Evolutionary conservation across 495 filamentous ascomycete species (phyloP).

Genomic region (Xeromyces bisporus): DNA sequence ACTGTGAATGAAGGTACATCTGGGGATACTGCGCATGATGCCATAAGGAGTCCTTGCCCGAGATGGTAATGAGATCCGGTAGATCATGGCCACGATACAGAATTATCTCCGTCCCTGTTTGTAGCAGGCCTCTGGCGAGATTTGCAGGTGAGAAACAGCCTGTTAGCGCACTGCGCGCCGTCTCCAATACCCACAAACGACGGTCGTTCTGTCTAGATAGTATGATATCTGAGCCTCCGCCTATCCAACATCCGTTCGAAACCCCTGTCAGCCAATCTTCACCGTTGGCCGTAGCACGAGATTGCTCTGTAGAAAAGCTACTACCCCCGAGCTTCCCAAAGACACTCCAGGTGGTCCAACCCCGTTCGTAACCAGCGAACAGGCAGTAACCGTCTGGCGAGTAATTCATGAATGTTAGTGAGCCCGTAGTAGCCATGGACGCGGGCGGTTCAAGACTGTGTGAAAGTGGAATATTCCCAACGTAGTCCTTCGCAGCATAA

Average conservation of each 20-base stretch:
- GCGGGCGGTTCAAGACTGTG: constrained; percentile 54
- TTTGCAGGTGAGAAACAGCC: constrained; percentile 85
- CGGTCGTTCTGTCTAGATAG: constrained; percentile 51
- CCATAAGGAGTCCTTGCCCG: constrained; percentile 85
- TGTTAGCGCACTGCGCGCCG: constrained; percentile 77
- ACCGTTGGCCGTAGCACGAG: constrained; percentile 42
- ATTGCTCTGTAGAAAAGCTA: constrained; percentile 56
- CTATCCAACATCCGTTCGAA: constrained; percentile 64
- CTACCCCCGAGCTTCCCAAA: constrained; percentile 77
- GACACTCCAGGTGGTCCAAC: constrained; percentile 94
- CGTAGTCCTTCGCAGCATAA: constrained; percentile 84
- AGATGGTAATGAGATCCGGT: constrained; percentile 75
- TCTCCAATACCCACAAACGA: constrained; percentile 74
- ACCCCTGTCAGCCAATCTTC: constrained; percentile 74
- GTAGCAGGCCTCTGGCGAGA: constrained; percentile 70
- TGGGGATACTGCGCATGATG: constrained; percentile 77
- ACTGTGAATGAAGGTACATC: constrained; percentile 71
- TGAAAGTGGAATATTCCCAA: constrained; percentile 82
- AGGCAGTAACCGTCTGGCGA: constrained; percentile 94
- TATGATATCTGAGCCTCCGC: constrained; percentile 71
- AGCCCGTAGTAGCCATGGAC: constrained; percentile 45
- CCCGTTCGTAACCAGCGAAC: constrained; percentile 82
- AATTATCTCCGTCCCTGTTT: constrained; percentile 70
- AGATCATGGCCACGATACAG: constrained; percentile 87
- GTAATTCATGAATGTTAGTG: constrained; percentile 60